Evolutionary conservation across 768 basidiomycete species (phyloP), one percentile per base, ranked within the genome.

Genomic region (Mycena latifolia): DNA sequence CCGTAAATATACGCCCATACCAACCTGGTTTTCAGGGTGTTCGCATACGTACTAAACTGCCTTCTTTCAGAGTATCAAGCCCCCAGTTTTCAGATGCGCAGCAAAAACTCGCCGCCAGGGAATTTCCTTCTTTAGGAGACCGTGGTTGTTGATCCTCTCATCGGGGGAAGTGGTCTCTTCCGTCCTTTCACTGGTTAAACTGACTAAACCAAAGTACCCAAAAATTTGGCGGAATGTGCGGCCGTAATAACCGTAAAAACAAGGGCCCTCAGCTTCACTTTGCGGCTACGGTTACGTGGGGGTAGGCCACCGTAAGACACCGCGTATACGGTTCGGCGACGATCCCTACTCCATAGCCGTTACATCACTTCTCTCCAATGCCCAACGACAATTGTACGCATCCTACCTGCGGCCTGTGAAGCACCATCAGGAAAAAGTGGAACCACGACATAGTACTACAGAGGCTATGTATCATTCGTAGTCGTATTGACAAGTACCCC

Each of bases 141-240:
- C 47, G 25, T 48, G 14, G 47, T 48, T 48, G 47, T 28, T 48
- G 47, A 28, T 48, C 47, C 47, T 27, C 47, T 48, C 47, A 48
- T 48, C 25, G 25, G 25, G 25, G 24, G 27, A 27, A 8, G 31
- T 33, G 31, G 31, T 48, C 17, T 15, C 10, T 48, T 48, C n/a
- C 24, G 27, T 5, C 25, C 27, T 12, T 24, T 48, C 47, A 28
- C 47, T 48, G 47, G 47, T 48, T 11, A 24, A 25, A 48, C 47
- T 25, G 24, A 28, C 47, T 48, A 14, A 25, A 14, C 45, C 47
- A 48, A 27, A 25, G 25, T 48, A 48, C 47, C 24, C 47, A 28
- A 48, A 27, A 14, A 12, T 27, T 48, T 48, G 24, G 47, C 25
- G 47, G 47, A 48, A 48, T 48, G 47, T 48, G 27, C 47, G 22